Percentiles rank a stretch among this genome's conserved stretches.
These are phyloP conservation scores for Termitomyces sp. DNA, from an alignment of 768 basidiomycete species.

Conservation along the genomic window DNA sequence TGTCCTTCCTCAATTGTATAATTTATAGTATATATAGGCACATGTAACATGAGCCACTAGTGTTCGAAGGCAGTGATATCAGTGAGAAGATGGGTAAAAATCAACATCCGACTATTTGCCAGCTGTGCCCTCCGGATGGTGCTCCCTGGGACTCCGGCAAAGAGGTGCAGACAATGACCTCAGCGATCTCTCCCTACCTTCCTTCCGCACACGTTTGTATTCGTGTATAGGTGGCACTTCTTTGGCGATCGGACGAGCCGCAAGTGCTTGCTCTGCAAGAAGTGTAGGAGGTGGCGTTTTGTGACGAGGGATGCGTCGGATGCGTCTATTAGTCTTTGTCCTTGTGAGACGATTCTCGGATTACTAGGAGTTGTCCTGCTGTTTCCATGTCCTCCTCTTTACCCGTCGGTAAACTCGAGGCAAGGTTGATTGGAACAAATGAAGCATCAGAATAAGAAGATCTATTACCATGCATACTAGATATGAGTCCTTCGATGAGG, in stretches of 20 bases:
- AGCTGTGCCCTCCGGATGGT: not conserved
- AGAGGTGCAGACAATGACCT: not conserved
- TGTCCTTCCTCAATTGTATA: not conserved
- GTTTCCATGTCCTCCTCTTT: not conserved
- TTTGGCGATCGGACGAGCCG: not conserved
- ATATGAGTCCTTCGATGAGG: conserved; percentile 1
- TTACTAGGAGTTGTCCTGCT: not conserved
- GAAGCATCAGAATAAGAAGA: not conserved
- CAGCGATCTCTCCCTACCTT: not conserved
- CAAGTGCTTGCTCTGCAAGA: not conserved
- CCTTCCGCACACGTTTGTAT: not conserved
- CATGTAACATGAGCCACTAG: not conserved
- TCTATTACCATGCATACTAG: conserved; percentile 1
- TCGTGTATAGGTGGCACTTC: not conserved
- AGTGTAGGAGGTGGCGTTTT: not conserved
- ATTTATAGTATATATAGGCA: not conserved
- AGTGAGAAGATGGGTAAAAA: too few relatives aligned
- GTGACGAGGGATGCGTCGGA: not conserved
- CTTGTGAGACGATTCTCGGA: not conserved
- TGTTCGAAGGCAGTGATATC: not conserved
- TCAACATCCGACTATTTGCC: not conserved
- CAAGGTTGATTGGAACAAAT: not conserved
- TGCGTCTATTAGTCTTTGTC: not conserved
- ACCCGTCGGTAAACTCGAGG: not conserved
- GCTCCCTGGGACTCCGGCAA: not conserved